Base-by-base conservation (phyloP, 2,329 filamentous ascomycete genomes). In the Pseudogymnoascus verrucosus region DNA sequence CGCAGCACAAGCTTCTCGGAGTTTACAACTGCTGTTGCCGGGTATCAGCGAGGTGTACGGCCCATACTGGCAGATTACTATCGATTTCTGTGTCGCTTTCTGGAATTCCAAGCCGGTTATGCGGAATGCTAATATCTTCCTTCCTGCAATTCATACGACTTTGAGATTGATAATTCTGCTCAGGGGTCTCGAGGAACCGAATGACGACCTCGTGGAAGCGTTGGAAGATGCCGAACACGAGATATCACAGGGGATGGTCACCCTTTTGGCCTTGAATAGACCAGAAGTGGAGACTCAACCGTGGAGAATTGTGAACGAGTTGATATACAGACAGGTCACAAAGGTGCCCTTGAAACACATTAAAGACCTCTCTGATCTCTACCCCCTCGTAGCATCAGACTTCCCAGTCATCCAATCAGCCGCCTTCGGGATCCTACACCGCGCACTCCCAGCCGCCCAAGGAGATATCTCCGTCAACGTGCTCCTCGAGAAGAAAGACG, bases 41-140 rank as follows among this genome's bases (percentile, higher is more conserved):
- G 83, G 83, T 42, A 88, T 97, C 69, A 84, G 85, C 64, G 89
- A 92, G 57, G 86, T 96, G 0, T 97, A 96, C 70, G 95, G 93
- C 0, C 85, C 89, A 0, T 90, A 96, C 71, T 99, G 95, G 95
- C 83, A 87, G 61, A 83, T 83, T 59, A 75, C 82, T 0, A 75
- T 91, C 16, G 78, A 83, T 36, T 83, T 85, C 60, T 83, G 88
- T 65, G 76, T 82, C 10, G 75, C 77, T 6, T 75, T 86, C 0
- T 90, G 88, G 86, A 76, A 78, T 2, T 77, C 78, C 3, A 79
- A 61, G 5, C 77, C 0, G 73, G 73, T 10, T 74, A 65, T 75
- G 1, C 77, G 79, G 5, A 66, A 74, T 1, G 66, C 78, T 0
- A 79, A 85, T 14, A 73, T 78, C 11, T 78, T 79, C 4, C 71